These are phyloP conservation scores for Cutaneotrichosporon sp. DNA, from an alignment of 1,284 basidiomycete species.

Conservation along the genomic window DNA sequence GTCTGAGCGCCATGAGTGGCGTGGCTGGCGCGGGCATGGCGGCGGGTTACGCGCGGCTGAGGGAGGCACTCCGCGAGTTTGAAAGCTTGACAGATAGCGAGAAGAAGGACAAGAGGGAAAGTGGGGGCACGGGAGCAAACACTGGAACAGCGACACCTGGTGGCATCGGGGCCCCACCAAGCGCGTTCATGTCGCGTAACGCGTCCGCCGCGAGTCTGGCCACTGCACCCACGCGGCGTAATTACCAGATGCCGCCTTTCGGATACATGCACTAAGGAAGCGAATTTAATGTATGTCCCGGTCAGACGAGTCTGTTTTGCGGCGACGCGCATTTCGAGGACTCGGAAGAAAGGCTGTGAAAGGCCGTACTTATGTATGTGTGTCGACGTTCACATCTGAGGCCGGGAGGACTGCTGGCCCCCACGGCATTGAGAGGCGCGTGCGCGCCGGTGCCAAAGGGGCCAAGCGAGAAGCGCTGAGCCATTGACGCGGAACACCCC, in stretches of 20 bases:
- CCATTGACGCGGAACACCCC: too few relatives aligned
- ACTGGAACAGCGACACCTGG: background rate
- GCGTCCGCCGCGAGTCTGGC: background rate
- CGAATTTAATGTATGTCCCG: too few relatives aligned
- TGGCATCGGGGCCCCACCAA: background rate
- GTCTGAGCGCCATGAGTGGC: conserved; percentile 36
- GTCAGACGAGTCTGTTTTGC: too few relatives aligned
- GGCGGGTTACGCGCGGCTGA: conserved; percentile 41
- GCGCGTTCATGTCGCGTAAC: background rate
- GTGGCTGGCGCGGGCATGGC: conserved; percentile 46
- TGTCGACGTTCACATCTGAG: too few relatives aligned
- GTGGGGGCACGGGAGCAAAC: background rate
- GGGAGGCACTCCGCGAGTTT: conserved; percentile 46
- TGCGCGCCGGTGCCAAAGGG: too few relatives aligned
- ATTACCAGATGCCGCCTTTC: background rate
- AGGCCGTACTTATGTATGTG: too few relatives aligned
- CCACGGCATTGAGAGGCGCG: too few relatives aligned
- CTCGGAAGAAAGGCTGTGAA: too few relatives aligned
- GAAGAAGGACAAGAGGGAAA: background rate
- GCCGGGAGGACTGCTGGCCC: too few relatives aligned
- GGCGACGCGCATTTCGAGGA: too few relatives aligned
- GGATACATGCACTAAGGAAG: too few relatives aligned
- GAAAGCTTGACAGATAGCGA: conserved; percentile 23
- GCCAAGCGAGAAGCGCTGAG: too few relatives aligned
- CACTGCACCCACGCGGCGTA: background rate